phyloP scores from a whole-genome alignment of 345 rosid genomes.

The Dimocarpus longan region DNA sequence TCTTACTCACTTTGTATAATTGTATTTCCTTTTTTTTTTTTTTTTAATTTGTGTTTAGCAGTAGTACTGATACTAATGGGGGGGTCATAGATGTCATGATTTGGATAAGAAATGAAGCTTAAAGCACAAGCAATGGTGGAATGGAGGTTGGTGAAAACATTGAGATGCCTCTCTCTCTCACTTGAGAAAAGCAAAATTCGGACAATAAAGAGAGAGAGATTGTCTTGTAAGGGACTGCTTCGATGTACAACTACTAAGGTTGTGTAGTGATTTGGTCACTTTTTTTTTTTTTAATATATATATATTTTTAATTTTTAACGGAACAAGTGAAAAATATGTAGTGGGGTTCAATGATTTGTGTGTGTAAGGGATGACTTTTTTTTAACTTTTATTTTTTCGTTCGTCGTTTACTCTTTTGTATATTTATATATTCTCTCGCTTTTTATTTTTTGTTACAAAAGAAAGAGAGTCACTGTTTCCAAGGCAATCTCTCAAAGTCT shows the following conservation, averaged over 20 bases:
- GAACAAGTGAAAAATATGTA: neutral
- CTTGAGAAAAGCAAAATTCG: conserved; percentile 22
- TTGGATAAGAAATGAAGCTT: conserved; percentile 44
- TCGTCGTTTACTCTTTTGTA: neutral
- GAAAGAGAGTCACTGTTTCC: conserved; percentile 1
- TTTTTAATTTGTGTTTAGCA: neutral
- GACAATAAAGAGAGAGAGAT: conserved; percentile 9
- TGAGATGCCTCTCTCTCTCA: conserved; percentile 16
- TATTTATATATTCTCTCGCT: neutral
- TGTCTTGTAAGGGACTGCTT: conserved; percentile 14
- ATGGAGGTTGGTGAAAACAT: conserved; percentile 33
- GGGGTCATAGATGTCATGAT: conserved; percentile 32
- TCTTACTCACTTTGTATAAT: neutral
- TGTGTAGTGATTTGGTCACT: conserved; percentile 11
- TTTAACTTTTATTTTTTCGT: neutral
- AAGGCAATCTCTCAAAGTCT: neutral
- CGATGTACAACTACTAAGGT: neutral
- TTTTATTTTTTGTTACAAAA: neutral
- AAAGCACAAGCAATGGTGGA: conserved; percentile 43
- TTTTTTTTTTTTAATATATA: neutral
- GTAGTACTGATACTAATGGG: conserved; percentile 18
- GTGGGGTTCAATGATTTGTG: conserved; percentile 38
- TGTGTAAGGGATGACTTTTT: conserved; percentile 3
- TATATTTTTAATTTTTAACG: neutral
- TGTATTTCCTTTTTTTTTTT: conserved; percentile 14